Base-by-base conservation (phyloP, 176 grass and related monocot genomes). In the Juncus effusus region DNA sequence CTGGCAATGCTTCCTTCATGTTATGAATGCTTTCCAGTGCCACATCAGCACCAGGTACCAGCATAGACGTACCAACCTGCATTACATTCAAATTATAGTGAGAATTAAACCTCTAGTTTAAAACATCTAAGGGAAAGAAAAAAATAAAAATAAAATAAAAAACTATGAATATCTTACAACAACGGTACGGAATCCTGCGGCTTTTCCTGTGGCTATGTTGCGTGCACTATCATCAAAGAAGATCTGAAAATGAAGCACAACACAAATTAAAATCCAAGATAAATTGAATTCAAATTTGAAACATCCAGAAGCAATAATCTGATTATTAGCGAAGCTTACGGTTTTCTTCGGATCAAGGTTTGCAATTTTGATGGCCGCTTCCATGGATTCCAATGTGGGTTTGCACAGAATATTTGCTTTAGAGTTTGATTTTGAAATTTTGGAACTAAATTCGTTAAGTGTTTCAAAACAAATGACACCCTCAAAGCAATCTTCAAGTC, bases 21-120 rank as follows among this genome's bases (percentile, higher is more conserved):
- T 97, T 97, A 80, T 97, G 94, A 64, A 97, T 89, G 83, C 88
- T 97, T 63, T 86, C 85, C 9, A 97, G 82, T 65, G 88, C 94
- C n/a, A 89, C 57, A 61, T 97, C 88, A 62, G 83, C 94, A 6
- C 88, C 83, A 3, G 80, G 5, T 55, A 92, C 83, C 38, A 80
- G 38, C 76, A 65, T 75, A 28, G 88, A 89, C 54, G 80, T 97
- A 73, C 93, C 93, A 55, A 92, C 87, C 92, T 96, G 80, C 70
- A 81, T 3, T 41, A 36, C 3, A 52, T 61, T 74, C 36, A 60
- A 62, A 14, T 28, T 47, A 47, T 47, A 47, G 44, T 47, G 9
- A 47, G 44, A 5, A 47, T 47, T 0, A 2, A 6, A 9, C 3
- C 39, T 15, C 13, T 51, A 66, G 14, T 40, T 54, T 4, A 69